Evolutionary conservation across 2,329 filamentous ascomycete species (phyloP), one percentile per base, ranked within the genome.

Genomic region (Pyricularia sp.): DNA sequence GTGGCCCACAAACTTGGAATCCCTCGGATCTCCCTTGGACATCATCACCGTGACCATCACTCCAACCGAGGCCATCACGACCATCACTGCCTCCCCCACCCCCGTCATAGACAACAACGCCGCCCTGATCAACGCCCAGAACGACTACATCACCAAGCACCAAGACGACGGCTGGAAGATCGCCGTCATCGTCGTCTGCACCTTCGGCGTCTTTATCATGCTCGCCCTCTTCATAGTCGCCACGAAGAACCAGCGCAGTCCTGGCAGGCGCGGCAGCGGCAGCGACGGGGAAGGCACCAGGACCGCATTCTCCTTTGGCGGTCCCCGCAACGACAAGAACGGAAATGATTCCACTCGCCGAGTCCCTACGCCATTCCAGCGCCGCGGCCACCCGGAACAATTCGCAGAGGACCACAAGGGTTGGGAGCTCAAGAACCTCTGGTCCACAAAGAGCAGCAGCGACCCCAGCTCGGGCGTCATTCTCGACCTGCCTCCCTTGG

Each of bases 151-250:
- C 7, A 26, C 17, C 36, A 58, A 28, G 65, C 36, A 17, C 14
- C 42, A 58, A 1, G 65, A 67, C 4, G 65, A 67, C 25, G 65
- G 36, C 23, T 67, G 65, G 65, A 67, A 67, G 42, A 30, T 58
- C 26, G 65, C 65, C 14, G 65, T 67, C n/a, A 42, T 67, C 26
- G 55, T 67, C 65, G 42, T 67, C 65, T 67, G 65, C 65, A 58
- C 65, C 26, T 20, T 67, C 36, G 30, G 36, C 2, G 42, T 58
- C 23, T 28, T 58, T 7, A 28, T 58, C 25, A 58, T 59, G 14
- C 25, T 50, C 3, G 23, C 17, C 5, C 28, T 59, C 26, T 67
- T 67, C 65, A 58, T 67, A 26, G 20, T 59, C 17, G 26, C 33
- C 1, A 4, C 55, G 26, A n/a, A 42, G 42, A 67, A 25, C 36